phyloP scores from a whole-genome alignment of 805 yeast species.

The Peterozyma toletana region DNA sequence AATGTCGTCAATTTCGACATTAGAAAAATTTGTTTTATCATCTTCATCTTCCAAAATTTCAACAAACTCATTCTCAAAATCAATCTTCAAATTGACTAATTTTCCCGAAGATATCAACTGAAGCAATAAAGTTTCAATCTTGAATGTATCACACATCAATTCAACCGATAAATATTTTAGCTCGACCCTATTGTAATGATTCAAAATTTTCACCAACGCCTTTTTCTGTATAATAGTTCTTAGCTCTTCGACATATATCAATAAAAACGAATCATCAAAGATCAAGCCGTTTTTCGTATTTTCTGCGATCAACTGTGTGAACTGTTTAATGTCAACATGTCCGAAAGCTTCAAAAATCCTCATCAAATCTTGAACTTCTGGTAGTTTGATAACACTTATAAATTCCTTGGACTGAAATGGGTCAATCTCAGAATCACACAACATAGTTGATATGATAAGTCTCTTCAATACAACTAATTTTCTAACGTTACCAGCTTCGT shows the following conservation, averaged over 20 bases:
- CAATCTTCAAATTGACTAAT: slow-evolving; percentile 16
- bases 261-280: slow-evolving; percentile 1
- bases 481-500: slow-evolving; percentile 52
- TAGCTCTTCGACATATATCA: slow-evolving; percentile 5
- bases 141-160: slow-evolving; percentile 12
- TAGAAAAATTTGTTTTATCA: neutral
- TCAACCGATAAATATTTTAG: slow-evolving; percentile 13
- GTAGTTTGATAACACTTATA: slow-evolving; percentile 20
- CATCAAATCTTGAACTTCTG: slow-evolving; percentile 15
- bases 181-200: slow-evolving; percentile 15
- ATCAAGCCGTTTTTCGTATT: slow-evolving; percentile 9
- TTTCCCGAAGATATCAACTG: slow-evolving; percentile 18
- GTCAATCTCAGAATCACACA: slow-evolving; percentile 59
- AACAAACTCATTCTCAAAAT: slow-evolving; percentile 14
- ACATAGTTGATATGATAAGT: slow-evolving; percentile 51
- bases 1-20: slow-evolving; percentile 4
- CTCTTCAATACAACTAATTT: slow-evolving; percentile 54
- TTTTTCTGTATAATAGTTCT: slow-evolving; percentile 13
- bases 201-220: slow-evolving; percentile 15
- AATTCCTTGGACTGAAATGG: slow-evolving; percentile 74
- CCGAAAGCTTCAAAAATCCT: slow-evolving; percentile 19
- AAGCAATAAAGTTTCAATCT: slow-evolving; percentile 16
- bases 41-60: slow-evolving; percentile 2
- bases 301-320: slow-evolving; percentile 12
- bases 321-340: slow-evolving; percentile 15